Evolutionary conservation across 805 yeast species (phyloP), one percentile per base, ranked within the genome.

Genomic region (Barnettozyma sucrosica): DNA sequence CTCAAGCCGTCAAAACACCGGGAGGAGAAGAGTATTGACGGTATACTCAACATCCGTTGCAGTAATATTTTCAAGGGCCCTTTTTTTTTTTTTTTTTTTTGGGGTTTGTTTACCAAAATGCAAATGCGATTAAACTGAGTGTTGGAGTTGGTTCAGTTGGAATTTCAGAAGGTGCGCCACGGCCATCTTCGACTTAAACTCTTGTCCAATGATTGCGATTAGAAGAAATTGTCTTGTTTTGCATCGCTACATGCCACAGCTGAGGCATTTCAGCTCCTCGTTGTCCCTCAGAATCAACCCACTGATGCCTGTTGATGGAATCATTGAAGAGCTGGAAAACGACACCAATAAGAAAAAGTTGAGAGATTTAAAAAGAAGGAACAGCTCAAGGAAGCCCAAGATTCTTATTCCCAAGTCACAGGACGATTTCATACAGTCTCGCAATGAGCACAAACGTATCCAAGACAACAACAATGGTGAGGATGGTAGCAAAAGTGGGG

Each of bases 241-340:
- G 5, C n/a, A 16, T 7, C 16, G 14, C n/a, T 13, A 5, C 7
- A 28, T 4, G 16, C 32, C 32, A 13, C 16, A 4, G 5, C 5
- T 11, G 16, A 46, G 49, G 42, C 14, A 20, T 3, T 42, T 46
- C 30, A 37, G 40, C 8, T 2, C 40, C 7, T 30, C 49, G 2
- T 8, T 16, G 9, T 14, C 38, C 4, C 23, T 14, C 9, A 38
- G 48, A 7, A 43, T 59, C 36, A 59, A 59, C 45, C 64, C 63
- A 8, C 36, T 61, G 9, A 28, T 53, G 2, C 58, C 60, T 1
- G 48, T 61, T 9, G 62, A 58, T 38, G 54, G 58, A 3, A 36
- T 61, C n/a, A 23, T 61, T 2, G 62, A 61, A 23, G 64, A 59
- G 36, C 43, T 57, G 18, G 48, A 50, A n/a, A 34, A 46, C 7